Evolutionary conservation across 1,284 basidiomycete genomes (phyloP).

Genomic region (Marasmius oreades): DNA sequence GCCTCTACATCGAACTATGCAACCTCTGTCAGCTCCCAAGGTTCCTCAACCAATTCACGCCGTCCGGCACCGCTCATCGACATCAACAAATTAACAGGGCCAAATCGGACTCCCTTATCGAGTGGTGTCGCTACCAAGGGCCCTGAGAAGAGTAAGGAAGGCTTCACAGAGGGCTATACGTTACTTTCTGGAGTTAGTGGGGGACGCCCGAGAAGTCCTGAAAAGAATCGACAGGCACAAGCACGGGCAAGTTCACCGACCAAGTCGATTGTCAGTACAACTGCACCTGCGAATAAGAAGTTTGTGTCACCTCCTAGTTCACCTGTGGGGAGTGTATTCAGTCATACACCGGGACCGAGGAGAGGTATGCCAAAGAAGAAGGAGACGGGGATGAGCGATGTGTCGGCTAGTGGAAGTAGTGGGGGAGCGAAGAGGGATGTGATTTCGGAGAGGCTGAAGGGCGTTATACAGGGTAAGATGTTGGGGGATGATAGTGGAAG

Average conservation of each 20-base stretch:
- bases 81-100: slow-evolving; percentile 36
- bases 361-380: slow-evolving; percentile 19
- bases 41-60: not conserved
- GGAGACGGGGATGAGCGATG: slow-evolving; percentile 17
- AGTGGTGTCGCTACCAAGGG: slow-evolving; percentile 1
- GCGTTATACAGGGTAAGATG: slow-evolving; percentile 26
- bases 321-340: slow-evolving; percentile 15
- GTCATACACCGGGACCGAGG: not conserved
- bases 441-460: slow-evolving; percentile 36
- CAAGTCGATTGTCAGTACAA: slow-evolving; percentile 20
- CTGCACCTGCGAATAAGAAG: slow-evolving; percentile 4
- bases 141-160: slow-evolving; percentile 23
- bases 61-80: slow-evolving; percentile 41
- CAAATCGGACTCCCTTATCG: slow-evolving; percentile 22
- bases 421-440: slow-evolving; percentile 26
- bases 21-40: not conserved
- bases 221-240: not conserved
- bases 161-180: slow-evolving; percentile 37
- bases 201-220: slow-evolving; percentile 20
- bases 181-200: slow-evolving; percentile 22
- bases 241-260: not conserved
- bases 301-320: slow-evolving; percentile 21
- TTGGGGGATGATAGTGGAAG: not conserved
- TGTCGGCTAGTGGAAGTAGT: slow-evolving; percentile 12
- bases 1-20: not conserved